phyloP scores from a whole-genome alignment of 495 filamentous ascomycete genomes.

The Penicillium waksmanii region DNA sequence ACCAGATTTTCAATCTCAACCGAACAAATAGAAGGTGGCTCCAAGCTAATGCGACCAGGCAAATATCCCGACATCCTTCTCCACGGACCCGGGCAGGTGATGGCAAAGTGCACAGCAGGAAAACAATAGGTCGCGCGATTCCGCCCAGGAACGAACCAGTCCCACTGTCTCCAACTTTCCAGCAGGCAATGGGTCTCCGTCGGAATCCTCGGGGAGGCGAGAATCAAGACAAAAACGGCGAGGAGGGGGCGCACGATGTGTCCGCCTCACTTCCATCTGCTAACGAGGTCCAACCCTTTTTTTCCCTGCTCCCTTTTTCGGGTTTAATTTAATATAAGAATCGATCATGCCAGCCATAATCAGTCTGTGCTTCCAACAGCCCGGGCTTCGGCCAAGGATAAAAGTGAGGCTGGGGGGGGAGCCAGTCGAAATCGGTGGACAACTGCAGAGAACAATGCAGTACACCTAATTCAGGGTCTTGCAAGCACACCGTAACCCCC shows the following conservation, averaged over 20 bases:
- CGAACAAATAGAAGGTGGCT: slow-evolving; percentile 12
- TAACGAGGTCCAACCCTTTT: slow-evolving; percentile 44
- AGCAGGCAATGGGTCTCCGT: slow-evolving; percentile 16
- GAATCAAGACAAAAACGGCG: slow-evolving; percentile 12
- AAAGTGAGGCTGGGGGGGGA: slow-evolving; percentile 33
- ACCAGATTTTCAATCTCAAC: slow-evolving; percentile 6
- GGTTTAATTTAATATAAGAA: slow-evolving; percentile 7
- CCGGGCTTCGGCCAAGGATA: slow-evolving; percentile 10
- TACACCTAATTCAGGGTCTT: slow-evolving; percentile 4
- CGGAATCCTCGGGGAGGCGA: slow-evolving; percentile 28
- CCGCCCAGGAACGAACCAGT: slow-evolving; percentile 10
- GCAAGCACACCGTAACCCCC: neutral
- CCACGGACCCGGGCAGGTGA: slow-evolving; percentile 2
- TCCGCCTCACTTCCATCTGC: slow-evolving; percentile 48
- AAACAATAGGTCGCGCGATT: neutral
- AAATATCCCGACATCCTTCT: slow-evolving; percentile 4
- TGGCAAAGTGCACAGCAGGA: slow-evolving; percentile 3
- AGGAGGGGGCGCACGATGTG: slow-evolving; percentile 2
- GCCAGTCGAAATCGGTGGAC: neutral
- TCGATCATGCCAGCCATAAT: slow-evolving; percentile 9
- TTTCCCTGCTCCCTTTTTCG: slow-evolving; percentile 3
- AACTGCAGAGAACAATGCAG: slow-evolving; percentile 7
- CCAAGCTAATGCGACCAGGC: slow-evolving; percentile 8
- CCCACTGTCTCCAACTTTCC: slow-evolving; percentile 9
- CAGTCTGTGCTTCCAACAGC: slow-evolving; percentile 3